phyloP scores from a whole-genome alignment of 768 basidiomycete species.

The Termitomyces sp. region DNA sequence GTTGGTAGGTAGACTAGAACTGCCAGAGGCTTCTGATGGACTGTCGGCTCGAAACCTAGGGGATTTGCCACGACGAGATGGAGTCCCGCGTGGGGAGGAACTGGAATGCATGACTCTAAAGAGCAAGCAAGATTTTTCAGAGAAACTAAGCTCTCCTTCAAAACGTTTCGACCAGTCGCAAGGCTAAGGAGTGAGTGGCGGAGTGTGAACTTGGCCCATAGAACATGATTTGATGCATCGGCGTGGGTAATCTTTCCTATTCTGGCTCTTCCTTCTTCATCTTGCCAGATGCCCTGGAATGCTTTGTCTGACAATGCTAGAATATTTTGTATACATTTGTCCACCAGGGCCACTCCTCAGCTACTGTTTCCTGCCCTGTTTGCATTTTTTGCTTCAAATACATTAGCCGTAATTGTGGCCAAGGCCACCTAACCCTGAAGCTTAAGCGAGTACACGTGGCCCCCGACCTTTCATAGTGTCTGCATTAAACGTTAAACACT shows the following conservation, averaged over 20 bases:
- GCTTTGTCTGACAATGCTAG: background rate
- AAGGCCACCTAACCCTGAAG: constrained; percentile 7
- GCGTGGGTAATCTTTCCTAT: constrained; percentile 38
- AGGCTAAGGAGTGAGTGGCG: constrained; percentile 37
- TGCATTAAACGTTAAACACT: background rate
- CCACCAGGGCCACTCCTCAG: background rate
- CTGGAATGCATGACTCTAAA: constrained; percentile 38
- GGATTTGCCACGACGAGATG: constrained; percentile 60
- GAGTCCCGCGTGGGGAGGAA: constrained; percentile 48
- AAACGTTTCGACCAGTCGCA: constrained; percentile 35
- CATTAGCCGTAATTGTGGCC: background rate
- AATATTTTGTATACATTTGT: background rate
- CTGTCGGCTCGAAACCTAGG: constrained; percentile 47
- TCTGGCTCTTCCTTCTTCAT: constrained; percentile 18
- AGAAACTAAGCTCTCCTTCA: constrained; percentile 27
- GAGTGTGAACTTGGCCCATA: constrained; percentile 36
- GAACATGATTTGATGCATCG: constrained; percentile 41
- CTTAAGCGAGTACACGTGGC: constrained; percentile 13
- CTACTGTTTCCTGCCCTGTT: constrained; percentile 1
- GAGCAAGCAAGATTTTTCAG: constrained; percentile 26
- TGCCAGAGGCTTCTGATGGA: constrained; percentile 33
- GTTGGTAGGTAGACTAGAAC: constrained; percentile 42
- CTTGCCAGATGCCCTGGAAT: constrained; percentile 15
- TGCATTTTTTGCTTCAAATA: constrained; percentile 5
- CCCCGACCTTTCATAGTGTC: background rate